A percentile compares a stretch with the other conserved stretches of the same genome.
phyloP scores from a whole-genome alignment of 2,329 filamentous ascomycete genomes.

The Plectosphaerella sp. region DNA sequence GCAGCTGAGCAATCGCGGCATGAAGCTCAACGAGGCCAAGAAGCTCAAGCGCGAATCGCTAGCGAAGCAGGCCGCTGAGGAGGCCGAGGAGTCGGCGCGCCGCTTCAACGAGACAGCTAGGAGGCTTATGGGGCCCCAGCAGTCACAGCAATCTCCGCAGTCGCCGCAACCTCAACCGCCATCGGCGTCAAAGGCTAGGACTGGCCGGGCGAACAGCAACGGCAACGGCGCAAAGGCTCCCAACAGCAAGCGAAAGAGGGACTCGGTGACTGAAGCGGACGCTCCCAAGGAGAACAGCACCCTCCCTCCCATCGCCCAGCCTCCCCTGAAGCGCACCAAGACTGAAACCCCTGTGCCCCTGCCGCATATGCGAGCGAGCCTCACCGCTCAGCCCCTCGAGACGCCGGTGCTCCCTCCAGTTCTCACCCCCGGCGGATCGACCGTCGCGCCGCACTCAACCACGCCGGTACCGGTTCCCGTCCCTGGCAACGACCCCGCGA shows the following conservation, averaged over 20 bases:
- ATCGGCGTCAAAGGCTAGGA: constrained; percentile 21
- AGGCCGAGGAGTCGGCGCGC: constrained; percentile 53
- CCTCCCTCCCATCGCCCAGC: constrained; percentile 21
- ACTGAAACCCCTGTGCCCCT: constrained; percentile 53
- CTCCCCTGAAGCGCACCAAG: constrained; percentile 46
- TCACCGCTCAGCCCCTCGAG: constrained; percentile 9
- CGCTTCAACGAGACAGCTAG: constrained; percentile 47
- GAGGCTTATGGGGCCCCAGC: constrained; percentile 33
- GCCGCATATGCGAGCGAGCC: constrained; percentile 30
- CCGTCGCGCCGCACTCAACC: constrained; percentile 18
- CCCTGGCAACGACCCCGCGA: constrained; percentile 9
- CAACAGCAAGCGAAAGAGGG: constrained; percentile 41
- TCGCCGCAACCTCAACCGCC: constrained; percentile 12
- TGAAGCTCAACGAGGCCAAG: constrained; percentile 76
- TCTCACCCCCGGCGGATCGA: constrained; percentile 20
- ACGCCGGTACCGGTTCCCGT: constrained; percentile 25
- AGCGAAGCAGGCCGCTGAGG: constrained; percentile 57
- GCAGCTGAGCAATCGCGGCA: constrained; percentile 65
- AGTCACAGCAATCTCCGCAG: constrained; percentile 18
- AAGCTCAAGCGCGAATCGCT: constrained; percentile 66
- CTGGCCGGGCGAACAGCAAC: neutral
- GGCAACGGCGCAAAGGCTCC: constrained; percentile 9
- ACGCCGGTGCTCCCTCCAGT: constrained; percentile 20
- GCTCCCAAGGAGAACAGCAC: constrained; percentile 22
- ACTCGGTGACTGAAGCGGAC: constrained; percentile 23